Conservation (phyloP, 176 grass and related monocot genomes). For the Cymbopogon citratus region DNA sequence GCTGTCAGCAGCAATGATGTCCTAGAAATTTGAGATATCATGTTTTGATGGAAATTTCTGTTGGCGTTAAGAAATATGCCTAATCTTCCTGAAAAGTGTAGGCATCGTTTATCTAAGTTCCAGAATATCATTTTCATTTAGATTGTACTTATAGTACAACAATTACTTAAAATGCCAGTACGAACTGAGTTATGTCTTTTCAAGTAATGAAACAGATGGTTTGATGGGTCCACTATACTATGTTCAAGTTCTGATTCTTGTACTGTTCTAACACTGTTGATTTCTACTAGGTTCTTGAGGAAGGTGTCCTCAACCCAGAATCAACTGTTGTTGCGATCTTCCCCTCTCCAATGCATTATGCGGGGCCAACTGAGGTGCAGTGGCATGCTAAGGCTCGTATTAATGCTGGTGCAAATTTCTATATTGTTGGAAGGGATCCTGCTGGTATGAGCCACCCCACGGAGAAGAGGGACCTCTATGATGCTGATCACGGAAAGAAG, state of each 20-base stretch:
- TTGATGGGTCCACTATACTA: background rate
- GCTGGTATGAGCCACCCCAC: conserved; percentile 86
- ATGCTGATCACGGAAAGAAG: conserved; percentile 97
- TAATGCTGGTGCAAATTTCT: conserved; percentile 98
- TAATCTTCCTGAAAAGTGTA: background rate
- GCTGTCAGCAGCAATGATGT: background rate
- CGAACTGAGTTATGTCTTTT: background rate
- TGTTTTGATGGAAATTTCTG: background rate
- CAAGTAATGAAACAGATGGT: background rate
- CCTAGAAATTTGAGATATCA: background rate
- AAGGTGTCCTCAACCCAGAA: conserved; percentile 91
- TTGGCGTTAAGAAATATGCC: background rate
- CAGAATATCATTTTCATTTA: background rate
- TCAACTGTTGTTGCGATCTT: conserved; percentile 95
- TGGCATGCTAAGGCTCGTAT: conserved; percentile 98
- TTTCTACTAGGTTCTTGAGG: conserved; percentile 81
- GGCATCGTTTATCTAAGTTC: background rate
- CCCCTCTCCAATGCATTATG: conserved; percentile 98
- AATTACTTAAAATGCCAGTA: background rate
- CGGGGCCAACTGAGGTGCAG: conserved; percentile 93
- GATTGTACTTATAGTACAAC: background rate
- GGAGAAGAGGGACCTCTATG: conserved; percentile 89
- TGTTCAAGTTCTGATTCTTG: background rate
- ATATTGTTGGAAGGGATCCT: conserved; percentile 96
- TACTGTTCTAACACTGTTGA: background rate